A percentile compares a stretch with the other conserved stretches of the same genome.
Evolutionary conservation across 2,329 filamentous ascomycete species (phyloP).

Genomic region (Monosporascus sp.): DNA sequence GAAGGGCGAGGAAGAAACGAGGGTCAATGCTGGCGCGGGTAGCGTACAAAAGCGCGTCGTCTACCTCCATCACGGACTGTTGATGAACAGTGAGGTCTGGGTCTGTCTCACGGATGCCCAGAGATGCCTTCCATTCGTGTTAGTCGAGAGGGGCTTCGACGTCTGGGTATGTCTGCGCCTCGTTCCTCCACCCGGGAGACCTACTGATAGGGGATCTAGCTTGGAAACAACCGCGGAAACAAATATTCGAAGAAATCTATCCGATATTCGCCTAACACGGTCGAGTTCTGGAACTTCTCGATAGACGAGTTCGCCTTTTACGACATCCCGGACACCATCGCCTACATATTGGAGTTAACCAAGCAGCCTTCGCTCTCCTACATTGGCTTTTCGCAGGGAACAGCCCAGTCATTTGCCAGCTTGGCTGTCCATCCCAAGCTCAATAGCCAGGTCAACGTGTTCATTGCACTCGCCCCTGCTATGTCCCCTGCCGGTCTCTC

Average conservation of each 20-base stretch:
- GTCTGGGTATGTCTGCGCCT: constrained; percentile 65
- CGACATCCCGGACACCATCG: constrained; percentile 92
- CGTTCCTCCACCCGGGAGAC: constrained; percentile 14
- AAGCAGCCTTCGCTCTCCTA: constrained; percentile 82
- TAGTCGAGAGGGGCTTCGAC: constrained; percentile 89
- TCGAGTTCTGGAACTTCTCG: constrained; percentile 92
- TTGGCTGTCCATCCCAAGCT: constrained; percentile 87
- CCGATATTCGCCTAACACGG: constrained; percentile 65
- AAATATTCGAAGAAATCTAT: constrained; percentile 98
- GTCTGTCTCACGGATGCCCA: constrained; percentile 84
- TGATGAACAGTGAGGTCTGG: constrained; percentile 99
- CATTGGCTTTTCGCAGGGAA: constrained; percentile 95
- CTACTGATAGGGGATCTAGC: constrained; percentile 39
- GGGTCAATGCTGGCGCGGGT: constrained; percentile 67
- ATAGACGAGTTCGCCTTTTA: constrained; percentile 98
- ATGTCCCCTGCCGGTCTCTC: constrained; percentile 92
- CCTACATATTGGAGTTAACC: constrained; percentile 83
- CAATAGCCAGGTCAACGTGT: constrained; percentile 91
- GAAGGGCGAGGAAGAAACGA: constrained; percentile 72
- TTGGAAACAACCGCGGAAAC: constrained; percentile 97
- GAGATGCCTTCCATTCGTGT: constrained; percentile 78
- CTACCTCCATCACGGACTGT: constrained; percentile 89
- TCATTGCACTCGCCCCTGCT: constrained; percentile 90
- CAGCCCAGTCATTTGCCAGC: constrained; percentile 91
- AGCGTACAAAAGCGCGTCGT: constrained; percentile 77